Conservation (phyloP, 2,329 filamentous ascomycete species). For the Plectosphaerella sp. region DNA sequence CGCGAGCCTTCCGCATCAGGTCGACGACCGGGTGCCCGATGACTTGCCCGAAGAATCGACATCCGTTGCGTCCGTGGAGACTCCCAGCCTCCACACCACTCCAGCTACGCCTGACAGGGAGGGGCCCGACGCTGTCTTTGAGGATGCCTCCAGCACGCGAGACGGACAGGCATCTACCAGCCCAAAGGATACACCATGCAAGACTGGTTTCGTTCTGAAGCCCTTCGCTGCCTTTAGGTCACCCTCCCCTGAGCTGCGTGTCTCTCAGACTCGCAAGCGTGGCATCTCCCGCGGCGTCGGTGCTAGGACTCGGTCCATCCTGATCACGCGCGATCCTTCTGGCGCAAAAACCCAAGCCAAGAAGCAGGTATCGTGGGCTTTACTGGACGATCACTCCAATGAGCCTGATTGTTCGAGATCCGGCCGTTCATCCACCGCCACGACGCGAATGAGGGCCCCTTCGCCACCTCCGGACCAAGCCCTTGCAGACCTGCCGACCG, state of each 20-base stretch:
- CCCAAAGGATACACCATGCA: constrained; percentile 33
- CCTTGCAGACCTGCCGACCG: constrained; percentile 26
- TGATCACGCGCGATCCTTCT: constrained; percentile 5
- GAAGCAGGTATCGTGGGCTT: constrained; percentile 32
- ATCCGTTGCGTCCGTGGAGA: not conserved
- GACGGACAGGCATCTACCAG: constrained; percentile 1
- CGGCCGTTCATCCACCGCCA: not conserved
- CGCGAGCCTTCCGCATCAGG: not conserved
- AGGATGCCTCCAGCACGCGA: constrained; percentile 18
- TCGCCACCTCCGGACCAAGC: constrained; percentile 40
- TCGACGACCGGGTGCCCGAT: not conserved
- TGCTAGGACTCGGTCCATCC: constrained; percentile 27
- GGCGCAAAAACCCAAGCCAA: constrained; percentile 22
- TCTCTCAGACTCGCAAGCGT: constrained; percentile 11
- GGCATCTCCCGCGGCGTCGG: constrained; percentile 17
- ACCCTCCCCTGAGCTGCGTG: constrained; percentile 36
- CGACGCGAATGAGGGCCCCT: constrained; percentile 15
- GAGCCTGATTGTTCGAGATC: constrained; percentile 6
- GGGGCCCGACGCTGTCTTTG: constrained; percentile 6
- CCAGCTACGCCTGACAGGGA: not conserved
- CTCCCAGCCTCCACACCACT: not conserved
- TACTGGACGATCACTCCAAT: constrained; percentile 18
- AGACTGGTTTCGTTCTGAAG: constrained; percentile 44
- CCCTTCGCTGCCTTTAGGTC: constrained; percentile 50
- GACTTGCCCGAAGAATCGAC: not conserved